Evolutionary conservation across 176 grass and related monocot genomes (phyloP), one percentile per base, ranked within the genome.

Genomic region (Musa itinerans): DNA sequence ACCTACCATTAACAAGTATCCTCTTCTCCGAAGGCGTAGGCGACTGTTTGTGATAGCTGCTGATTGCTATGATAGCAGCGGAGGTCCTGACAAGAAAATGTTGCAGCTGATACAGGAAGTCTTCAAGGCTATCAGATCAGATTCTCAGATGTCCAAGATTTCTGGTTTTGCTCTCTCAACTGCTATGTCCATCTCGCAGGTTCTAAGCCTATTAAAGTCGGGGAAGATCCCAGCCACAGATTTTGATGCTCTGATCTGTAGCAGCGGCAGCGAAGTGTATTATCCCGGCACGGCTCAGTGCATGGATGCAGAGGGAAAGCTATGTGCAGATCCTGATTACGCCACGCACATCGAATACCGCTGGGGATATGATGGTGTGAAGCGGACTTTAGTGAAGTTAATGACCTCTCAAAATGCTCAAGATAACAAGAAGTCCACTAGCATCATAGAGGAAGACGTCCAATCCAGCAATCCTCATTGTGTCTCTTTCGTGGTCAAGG

Each of bases 231-330:
- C 72, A 0, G 71, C 80, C 25, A 94, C 90, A 2, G 90, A 98
- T 78, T 98, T 98, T 48, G 95, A 98, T 19, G 95, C 88, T 50
- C 80, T 98, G 68, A 86, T 98, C 57, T 98, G 90, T 25, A 78
- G 90, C 54, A 98, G 95, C 8, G 90, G 95, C 51, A 91, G 95
- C 21, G 90, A 93, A 80, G 90, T 97, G 50, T 98, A 94, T 78
- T 98, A 98, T 76, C 95, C 95, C 3, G 88, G 95, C 24, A 94
- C 95, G 10, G 51, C 15, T 9, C 82, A 89, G 14, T 98, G 86
- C 75, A 27, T 81, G 2, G 90, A 89, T n/a, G 78, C 90, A 6
- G 86, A 91, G 51, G 95, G 95, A 17, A 93, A 82, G 76, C 68
- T 93, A 56, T 84, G 86, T 70, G 88, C 88, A 8, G 95, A 98